phyloP scores from a whole-genome alignment of 805 yeast genomes.

The Saccharomycopsis sp. region DNA sequence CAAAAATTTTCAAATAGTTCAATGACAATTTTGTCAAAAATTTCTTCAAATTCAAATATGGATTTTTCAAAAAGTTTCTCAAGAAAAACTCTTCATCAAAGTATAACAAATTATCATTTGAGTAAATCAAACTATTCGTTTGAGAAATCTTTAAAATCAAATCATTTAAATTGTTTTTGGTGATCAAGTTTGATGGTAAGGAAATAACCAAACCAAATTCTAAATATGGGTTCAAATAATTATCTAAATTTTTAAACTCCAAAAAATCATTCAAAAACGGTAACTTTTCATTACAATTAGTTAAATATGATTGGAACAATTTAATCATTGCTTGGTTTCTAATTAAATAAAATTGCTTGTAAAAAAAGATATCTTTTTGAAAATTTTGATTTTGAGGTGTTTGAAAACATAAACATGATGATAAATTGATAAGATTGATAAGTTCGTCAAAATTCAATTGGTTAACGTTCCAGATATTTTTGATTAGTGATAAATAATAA shows the following conservation, averaged over 20 bases:
- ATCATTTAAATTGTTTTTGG: constrained; percentile 24
- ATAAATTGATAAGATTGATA: constrained; percentile 26
- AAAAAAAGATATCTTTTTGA: constrained; percentile 19
- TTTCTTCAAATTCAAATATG: constrained; percentile 24
- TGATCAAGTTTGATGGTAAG: constrained; percentile 20
- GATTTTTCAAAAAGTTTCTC: constrained; percentile 32
- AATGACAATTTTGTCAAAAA: constrained; percentile 5
- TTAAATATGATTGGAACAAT: constrained; percentile 26
- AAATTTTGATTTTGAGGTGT: constrained; percentile 18
- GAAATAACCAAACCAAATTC: constrained; percentile 28
- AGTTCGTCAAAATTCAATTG: not conserved
- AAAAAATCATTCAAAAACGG: not conserved
- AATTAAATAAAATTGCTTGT: constrained; percentile 24
- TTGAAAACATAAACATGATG: constrained; percentile 28
- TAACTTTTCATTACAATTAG: constrained; percentile 13
- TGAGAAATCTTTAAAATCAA: constrained; percentile 28
- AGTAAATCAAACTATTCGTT: constrained; percentile 26
- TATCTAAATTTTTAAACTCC: not conserved
- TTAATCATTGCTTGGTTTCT: constrained; percentile 27
- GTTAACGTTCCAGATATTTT: constrained; percentile 20
- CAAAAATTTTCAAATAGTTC: constrained; percentile 10
- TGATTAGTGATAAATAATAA: constrained; percentile 28
- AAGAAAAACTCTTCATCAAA: constrained; percentile 31
- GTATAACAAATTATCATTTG: constrained; percentile 26
- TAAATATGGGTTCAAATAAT: constrained; percentile 17